Evolutionary conservation across 805 yeast genomes (phyloP), one percentile per base, ranked within the genome.

Genomic region (Nakazawaea wickerhamii): DNA sequence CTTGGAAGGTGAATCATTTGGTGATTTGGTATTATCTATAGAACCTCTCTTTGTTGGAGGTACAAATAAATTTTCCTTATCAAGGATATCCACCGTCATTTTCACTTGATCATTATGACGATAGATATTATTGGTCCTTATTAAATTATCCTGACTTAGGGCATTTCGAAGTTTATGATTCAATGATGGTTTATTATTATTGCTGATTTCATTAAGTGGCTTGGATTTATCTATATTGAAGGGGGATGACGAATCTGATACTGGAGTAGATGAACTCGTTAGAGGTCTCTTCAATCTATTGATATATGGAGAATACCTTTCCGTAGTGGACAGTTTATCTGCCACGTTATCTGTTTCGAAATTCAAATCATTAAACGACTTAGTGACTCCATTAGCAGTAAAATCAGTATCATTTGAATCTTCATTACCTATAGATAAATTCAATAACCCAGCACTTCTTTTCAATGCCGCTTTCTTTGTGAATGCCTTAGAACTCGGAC

Each of bases 391-490:
- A 32, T 47, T 47, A 33, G 49, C 38, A 23, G 27, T 35, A 13
- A 32, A 38, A 34, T 19, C 47, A 17, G 35, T 40, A 21, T 42
- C 41, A 15, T 40, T 43, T 19, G 36, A 39, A 8, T 42, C 51
- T 38, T 58, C n/a, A 10, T 28, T 64, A 35, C 68, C 74, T 18
- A 73, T 54, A 10, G 78, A 71, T 38, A 76, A 50, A 43, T 76
- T 75, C 47, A 76, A 52, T 8, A 74, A 58, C 2, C 79, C 79
- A 2, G 68, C 73, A 62, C 79, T 73, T 58, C 81, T 64, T 47
- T 78, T 68, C 28, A 75, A 46, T 0, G 61, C 54, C 2, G 57
- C 61, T 36, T 59, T 60, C 36, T 60, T 58, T 10, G 36, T 38
- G 30, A 38, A 31, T 8, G 22, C 30, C 21, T 41, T 41, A 13